Conservation (phyloP, 768 basidiomycete species). For the Hypholoma sublateritium region DNA sequence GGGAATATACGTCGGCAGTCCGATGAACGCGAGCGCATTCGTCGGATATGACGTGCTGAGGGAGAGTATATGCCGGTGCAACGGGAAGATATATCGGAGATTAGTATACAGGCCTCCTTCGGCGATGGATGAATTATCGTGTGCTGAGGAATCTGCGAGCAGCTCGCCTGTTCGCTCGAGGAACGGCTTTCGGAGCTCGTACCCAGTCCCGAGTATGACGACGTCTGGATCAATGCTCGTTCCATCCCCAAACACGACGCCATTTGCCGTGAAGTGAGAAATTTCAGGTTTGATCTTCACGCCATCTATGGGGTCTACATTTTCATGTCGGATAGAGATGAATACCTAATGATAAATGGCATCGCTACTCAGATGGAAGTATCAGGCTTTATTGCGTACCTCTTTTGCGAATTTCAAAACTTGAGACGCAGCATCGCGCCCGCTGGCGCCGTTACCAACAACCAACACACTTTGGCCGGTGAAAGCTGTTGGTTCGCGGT, state of each 20-base stretch:
- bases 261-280: constrained; percentile 43
- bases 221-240: constrained; percentile 41
- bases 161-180: constrained; percentile 28
- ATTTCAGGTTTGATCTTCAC: constrained; percentile 42
- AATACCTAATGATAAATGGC: constrained; percentile 18
- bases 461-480: constrained; percentile 44
- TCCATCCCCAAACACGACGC: constrained; percentile 49
- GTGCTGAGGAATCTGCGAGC: constrained; percentile 28
- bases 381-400: constrained; percentile 30
- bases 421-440: constrained; percentile 47
- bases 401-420: constrained; percentile 35
- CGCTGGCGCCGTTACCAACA: constrained; percentile 45
- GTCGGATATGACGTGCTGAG: constrained; percentile 45
- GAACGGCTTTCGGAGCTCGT: constrained; percentile 53
- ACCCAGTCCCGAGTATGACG: constrained; percentile 56
- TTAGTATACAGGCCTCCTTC: constrained; percentile 41
- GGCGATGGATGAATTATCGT: constrained; percentile 22
- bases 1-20: constrained; percentile 45
- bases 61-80: constrained; percentile 54
- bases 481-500: constrained; percentile 46
- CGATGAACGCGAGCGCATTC: constrained; percentile 55
- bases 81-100: constrained; percentile 52
- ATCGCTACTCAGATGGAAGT: background rate
- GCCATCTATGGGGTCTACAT: constrained; percentile 18
- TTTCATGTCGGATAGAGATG: constrained; percentile 31